Percentiles rank a stretch among this genome's conserved stretches.
phyloP scores from a whole-genome alignment of 192 early-diverging fungal species.

The Ambispora gerdemannii region DNA sequence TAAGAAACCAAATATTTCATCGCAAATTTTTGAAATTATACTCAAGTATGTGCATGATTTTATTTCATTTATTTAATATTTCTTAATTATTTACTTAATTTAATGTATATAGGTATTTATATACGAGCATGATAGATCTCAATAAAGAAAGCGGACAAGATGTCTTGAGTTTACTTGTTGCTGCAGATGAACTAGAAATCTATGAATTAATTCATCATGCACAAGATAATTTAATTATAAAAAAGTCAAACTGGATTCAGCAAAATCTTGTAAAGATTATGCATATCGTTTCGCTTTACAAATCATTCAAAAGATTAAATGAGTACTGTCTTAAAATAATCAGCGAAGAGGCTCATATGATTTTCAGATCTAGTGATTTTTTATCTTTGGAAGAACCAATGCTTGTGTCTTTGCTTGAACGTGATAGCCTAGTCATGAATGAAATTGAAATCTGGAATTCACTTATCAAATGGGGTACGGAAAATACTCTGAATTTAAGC shows the following conservation, averaged over 20 bases:
- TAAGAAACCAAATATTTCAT: slow-evolving; percentile 4
- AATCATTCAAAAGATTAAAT: background rate
- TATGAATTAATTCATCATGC: slow-evolving; percentile 12
- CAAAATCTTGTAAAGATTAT: background rate
- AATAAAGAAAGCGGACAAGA: slow-evolving; percentile 14
- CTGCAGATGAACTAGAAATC: slow-evolving; percentile 25
- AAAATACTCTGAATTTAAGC: background rate
- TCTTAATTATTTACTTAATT: too few relatives aligned
- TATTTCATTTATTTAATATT: background rate
- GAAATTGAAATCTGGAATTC: background rate
- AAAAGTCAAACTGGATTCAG: background rate
- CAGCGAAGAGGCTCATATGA: background rate
- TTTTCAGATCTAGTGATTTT: slow-evolving; percentile 3
- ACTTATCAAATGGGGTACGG: background rate
- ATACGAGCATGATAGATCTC: slow-evolving; percentile 11
- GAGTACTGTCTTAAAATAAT: background rate
- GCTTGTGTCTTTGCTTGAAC: background rate
- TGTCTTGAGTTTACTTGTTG: slow-evolving; percentile 12
- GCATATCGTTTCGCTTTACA: background rate
- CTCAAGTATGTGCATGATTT: background rate
- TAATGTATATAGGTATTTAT: slow-evolving; percentile 30
- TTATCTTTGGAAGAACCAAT: background rate
- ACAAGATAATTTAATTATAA: slow-evolving; percentile 7
- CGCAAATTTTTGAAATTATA: slow-evolving; percentile 2
- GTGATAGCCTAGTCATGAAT: background rate